Conservation (phyloP, 768 basidiomycete genomes). For the Auricularia sp. region DNA sequence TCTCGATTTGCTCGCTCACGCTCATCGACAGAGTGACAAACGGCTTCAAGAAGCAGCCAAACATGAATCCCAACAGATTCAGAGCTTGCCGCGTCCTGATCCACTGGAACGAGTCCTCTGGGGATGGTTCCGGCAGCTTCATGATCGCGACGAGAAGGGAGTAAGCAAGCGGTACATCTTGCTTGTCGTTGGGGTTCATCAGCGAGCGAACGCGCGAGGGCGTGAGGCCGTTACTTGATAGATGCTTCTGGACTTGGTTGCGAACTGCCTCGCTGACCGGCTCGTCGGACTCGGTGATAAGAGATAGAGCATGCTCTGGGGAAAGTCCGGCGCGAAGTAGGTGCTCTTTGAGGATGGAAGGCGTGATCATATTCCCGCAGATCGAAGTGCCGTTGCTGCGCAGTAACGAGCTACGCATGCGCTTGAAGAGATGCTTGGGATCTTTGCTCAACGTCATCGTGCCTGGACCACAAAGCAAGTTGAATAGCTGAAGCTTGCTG, state of each 20-base stretch:
- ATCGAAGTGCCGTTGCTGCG: conserved; percentile 17
- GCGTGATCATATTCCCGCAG: conserved; percentile 18
- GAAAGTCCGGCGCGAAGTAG: conserved; percentile 9
- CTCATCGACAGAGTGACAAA: conserved; percentile 22
- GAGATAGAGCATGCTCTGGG: neutral
- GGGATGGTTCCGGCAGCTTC: conserved; percentile 13
- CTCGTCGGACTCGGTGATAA: neutral
- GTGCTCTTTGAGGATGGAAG: conserved; percentile 17
- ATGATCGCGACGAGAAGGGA: conserved; percentile 19
- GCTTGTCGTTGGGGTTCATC: conserved; percentile 23
- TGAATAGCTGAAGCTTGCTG: conserved; percentile 15
- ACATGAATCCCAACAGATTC: conserved; percentile 13
- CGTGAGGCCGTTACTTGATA: neutral
- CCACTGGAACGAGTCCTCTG: conserved; percentile 11
- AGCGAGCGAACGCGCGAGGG: conserved; percentile 9
- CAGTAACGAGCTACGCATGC: conserved; percentile 20
- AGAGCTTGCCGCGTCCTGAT: conserved; percentile 15
- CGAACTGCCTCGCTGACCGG: neutral
- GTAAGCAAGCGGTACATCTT: conserved; percentile 24
- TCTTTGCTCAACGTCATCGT: conserved; percentile 28
- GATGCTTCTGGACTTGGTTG: neutral
- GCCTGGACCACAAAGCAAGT: conserved; percentile 24
- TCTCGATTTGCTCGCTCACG: conserved; percentile 24
- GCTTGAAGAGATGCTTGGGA: conserved; percentile 27
- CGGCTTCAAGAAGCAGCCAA: conserved; percentile 19